A percentile compares a stretch with the other conserved stretches of the same genome.
These are phyloP conservation scores for Cladophialophora yegresii DNA, from an alignment of 2,329 filamentous ascomycete species.

Conservation along the genomic window DNA sequence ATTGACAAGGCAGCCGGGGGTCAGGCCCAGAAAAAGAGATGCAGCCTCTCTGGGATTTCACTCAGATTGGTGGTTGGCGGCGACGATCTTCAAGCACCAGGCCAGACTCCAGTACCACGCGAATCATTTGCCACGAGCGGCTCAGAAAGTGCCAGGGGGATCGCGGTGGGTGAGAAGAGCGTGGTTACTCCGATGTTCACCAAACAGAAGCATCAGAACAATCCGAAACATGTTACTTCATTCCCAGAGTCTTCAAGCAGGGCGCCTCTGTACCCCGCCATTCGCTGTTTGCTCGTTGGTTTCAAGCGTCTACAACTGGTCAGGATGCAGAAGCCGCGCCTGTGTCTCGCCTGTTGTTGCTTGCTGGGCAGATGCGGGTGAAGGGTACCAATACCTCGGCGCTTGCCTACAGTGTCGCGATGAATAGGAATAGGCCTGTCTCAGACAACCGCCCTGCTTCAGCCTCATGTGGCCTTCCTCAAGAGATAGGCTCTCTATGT, in stretches of 20 bases:
- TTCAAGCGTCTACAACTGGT: neutral
- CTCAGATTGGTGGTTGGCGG: slow-evolving; percentile 9
- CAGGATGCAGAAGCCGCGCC: neutral
- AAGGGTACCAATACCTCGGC: slow-evolving; percentile 11
- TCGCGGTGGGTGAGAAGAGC: slow-evolving; percentile 4
- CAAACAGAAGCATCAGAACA: slow-evolving; percentile 3
- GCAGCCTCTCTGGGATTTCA: slow-evolving; percentile 15
- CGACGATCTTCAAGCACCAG: slow-evolving; percentile 23
- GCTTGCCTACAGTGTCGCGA: slow-evolving; percentile 12
- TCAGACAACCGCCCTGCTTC: slow-evolving; percentile 12
- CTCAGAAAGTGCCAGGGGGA: slow-evolving; percentile 18
- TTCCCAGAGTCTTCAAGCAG: slow-evolving; percentile 5
- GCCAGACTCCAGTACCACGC: slow-evolving; percentile 22
- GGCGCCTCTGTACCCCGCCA: slow-evolving; percentile 15
- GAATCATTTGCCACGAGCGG: slow-evolving; percentile 30
- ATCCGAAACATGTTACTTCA: neutral
- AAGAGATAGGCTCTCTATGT: neutral
- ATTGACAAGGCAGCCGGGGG: slow-evolving; percentile 30
- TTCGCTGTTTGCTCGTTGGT: slow-evolving; percentile 2
- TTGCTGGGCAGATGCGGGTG: neutral
- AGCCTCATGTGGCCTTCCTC: neutral
- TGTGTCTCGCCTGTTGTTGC: slow-evolving; percentile 3
- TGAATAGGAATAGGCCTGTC: slow-evolving; percentile 2
- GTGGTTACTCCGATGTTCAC: neutral
- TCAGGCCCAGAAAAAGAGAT: slow-evolving; percentile 13